Percentiles rank a stretch among this genome's conserved stretches.
Evolutionary conservation across 2,329 filamentous ascomycete genomes (phyloP).

Genomic region (Boeremia exigua): DNA sequence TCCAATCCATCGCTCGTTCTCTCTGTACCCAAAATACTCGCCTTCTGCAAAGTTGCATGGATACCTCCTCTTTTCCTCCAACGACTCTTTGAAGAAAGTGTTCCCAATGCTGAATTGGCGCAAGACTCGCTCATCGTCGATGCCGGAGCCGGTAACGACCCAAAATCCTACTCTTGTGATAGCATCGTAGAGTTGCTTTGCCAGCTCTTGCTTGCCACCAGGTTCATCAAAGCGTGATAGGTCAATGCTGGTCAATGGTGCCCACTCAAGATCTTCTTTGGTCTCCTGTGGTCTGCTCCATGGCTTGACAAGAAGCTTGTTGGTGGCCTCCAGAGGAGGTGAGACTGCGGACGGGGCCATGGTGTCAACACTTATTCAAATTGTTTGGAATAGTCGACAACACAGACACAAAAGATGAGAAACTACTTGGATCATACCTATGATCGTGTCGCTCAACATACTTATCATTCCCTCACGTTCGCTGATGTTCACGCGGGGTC

Average conservation of each 20-base stretch:
- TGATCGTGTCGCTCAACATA: too few relatives aligned
- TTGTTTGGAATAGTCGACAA: neutral
- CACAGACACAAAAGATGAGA: neutral
- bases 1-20: conserved; percentile 41
- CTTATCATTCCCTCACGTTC: neutral
- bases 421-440: neutral
- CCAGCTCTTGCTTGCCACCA: conserved; percentile 23
- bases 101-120: conserved; percentile 28
- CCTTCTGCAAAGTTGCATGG: conserved; percentile 22
- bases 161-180: conserved; percentile 30
- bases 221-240: conserved; percentile 26
- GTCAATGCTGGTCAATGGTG: conserved; percentile 27
- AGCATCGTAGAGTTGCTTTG: conserved; percentile 24
- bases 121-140: conserved; percentile 21
- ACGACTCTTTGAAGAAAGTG: conserved; percentile 22
- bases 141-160: conserved; percentile 29
- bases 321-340: conserved; percentile 3
- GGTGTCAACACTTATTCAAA: neutral
- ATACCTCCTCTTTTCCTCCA: conserved; percentile 22
- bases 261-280: conserved; percentile 30
- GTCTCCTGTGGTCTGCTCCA: conserved; percentile 29
- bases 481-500: conserved; percentile 12
- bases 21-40: conserved; percentile 28
- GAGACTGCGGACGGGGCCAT: conserved; percentile 28
- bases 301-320: conserved; percentile 20